These are phyloP conservation scores for Tetrapyrgos nigripes DNA, from an alignment of 1,284 basidiomycete genomes.

Conservation along the genomic window DNA sequence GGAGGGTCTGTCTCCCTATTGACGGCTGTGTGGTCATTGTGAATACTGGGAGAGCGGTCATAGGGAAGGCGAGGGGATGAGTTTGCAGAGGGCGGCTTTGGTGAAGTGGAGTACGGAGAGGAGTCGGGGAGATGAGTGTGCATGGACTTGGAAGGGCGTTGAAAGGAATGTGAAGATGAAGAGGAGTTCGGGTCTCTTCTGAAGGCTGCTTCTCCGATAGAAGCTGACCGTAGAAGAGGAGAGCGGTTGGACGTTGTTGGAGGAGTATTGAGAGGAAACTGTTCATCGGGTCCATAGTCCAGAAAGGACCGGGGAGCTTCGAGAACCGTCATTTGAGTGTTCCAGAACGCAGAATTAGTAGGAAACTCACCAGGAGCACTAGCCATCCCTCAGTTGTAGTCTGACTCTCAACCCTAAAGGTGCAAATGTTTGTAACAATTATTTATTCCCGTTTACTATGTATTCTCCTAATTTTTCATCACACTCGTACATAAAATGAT, in stretches of 20 bases:
- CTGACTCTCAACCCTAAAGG: background rate
- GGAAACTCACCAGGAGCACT: background rate
- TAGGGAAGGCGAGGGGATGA: slow-evolving; percentile 71
- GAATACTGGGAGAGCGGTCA: slow-evolving; percentile 60
- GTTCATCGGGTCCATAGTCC: slow-evolving; percentile 2
- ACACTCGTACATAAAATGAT: slow-evolving; percentile 36
- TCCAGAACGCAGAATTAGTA: background rate
- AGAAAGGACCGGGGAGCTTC: slow-evolving; percentile 1
- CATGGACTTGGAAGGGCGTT: slow-evolving; percentile 51
- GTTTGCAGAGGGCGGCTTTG: slow-evolving; percentile 73
- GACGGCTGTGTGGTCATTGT: slow-evolving; percentile 66
- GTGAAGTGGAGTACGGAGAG: slow-evolving; percentile 65
- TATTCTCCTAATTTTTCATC: slow-evolving; percentile 1
- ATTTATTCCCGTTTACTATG: background rate
- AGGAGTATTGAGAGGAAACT: slow-evolving; percentile 1
- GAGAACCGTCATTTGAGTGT: background rate
- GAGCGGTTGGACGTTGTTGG: slow-evolving; percentile 16
- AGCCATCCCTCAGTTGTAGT: background rate
- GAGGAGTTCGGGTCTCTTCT: slow-evolving; percentile 40
- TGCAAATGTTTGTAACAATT: background rate
- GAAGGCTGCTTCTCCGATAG: slow-evolving; percentile 28
- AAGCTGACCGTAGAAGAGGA: slow-evolving; percentile 26
- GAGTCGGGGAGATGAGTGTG: slow-evolving; percentile 58
- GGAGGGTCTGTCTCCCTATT: slow-evolving; percentile 64
- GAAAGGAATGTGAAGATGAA: slow-evolving; percentile 44